These are phyloP conservation scores for Cordyceps cicadae DNA, from an alignment of 2,329 filamentous ascomycete genomes.

Conservation along the genomic window DNA sequence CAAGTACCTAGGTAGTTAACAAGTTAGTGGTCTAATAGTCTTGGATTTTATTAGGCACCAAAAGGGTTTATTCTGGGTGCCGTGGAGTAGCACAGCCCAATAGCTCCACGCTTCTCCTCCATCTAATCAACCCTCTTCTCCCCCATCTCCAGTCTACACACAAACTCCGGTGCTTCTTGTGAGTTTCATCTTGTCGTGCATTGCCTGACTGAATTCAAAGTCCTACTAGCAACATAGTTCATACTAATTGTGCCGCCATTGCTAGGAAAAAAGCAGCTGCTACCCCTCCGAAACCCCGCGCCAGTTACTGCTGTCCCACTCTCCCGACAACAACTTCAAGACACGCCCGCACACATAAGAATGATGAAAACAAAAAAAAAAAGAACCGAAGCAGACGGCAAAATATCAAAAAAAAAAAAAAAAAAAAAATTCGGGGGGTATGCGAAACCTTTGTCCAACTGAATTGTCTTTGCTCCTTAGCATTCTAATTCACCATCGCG, in stretches of 20 bases:
- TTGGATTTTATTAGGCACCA: too few relatives aligned
- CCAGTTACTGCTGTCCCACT: neutral
- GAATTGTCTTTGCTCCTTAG: neutral
- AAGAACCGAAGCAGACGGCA: neutral
- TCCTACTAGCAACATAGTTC: neutral
- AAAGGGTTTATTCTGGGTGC: neutral
- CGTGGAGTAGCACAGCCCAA: neutral
- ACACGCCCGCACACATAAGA: neutral
- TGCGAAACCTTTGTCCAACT: neutral
- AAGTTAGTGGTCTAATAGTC: too few relatives aligned
- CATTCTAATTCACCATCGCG: neutral
- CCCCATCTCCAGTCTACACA: neutral
- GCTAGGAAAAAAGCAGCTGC: neutral
- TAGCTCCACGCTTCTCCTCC: constrained; percentile 5
- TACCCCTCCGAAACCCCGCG: constrained; percentile 9
- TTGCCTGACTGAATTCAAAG: neutral
- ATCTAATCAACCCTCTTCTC: neutral
- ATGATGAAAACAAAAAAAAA: neutral
- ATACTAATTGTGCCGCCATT: neutral
- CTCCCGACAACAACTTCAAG: neutral
- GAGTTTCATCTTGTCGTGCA: neutral
- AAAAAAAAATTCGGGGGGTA: neutral
- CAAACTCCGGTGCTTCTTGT: neutral
- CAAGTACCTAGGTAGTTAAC: too few relatives aligned
- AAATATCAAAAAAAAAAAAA: neutral